These are phyloP conservation scores for Ulota crispa DNA, from an alignment of 225 moss, liverwort and hornwort species.

Conservation along the genomic window DNA sequence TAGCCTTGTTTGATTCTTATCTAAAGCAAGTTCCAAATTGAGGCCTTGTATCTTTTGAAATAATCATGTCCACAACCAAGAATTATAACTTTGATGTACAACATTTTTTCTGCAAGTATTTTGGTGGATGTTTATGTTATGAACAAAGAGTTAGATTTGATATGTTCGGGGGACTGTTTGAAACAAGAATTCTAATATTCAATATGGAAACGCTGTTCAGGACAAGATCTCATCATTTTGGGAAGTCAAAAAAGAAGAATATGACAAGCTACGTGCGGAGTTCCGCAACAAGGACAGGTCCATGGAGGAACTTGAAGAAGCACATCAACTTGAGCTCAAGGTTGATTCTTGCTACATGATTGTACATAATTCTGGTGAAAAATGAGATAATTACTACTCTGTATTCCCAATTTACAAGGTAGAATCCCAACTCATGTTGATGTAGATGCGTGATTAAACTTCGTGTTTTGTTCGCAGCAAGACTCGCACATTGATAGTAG, in stretches of 20 bases:
- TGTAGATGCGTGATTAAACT: neutral
- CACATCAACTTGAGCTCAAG: constrained; percentile 90
- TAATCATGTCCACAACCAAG: neutral
- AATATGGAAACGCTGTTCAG: constrained; percentile 19
- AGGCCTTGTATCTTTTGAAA: neutral
- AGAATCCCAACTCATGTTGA: neutral
- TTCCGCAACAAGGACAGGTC: constrained; percentile 69
- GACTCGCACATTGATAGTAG: neutral
- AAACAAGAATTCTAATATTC: neutral
- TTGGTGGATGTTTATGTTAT: neutral
- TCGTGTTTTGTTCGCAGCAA: neutral
- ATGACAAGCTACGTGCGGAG: constrained; percentile 65
- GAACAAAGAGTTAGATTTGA: neutral
- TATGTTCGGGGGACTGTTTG: neutral
- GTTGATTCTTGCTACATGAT: neutral
- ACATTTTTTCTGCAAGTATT: neutral
- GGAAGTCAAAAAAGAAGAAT: constrained; percentile 91
- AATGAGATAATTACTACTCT: neutral
- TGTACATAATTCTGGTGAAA: neutral
- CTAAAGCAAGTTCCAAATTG: neutral
- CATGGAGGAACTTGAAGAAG: constrained; percentile 83
- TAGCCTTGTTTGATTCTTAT: neutral
- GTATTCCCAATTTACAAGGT: neutral
- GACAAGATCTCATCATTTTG: constrained; percentile 86
- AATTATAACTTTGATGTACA: neutral